phyloP scores from a whole-genome alignment of 1,284 basidiomycete species.

The Irpex lacteus region DNA sequence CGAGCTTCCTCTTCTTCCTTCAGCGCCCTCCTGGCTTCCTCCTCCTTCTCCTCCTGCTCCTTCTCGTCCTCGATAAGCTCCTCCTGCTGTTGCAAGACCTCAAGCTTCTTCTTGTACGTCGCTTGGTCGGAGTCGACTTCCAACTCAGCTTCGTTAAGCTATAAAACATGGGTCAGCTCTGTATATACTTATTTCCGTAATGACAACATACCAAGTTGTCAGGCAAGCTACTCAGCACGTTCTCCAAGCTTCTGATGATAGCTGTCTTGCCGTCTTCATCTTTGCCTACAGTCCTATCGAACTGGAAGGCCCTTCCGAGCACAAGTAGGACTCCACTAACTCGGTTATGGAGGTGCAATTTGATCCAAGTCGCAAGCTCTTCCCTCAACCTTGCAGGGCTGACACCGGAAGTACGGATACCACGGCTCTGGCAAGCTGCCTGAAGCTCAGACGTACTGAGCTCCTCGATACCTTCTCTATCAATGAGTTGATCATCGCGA shows the following conservation, averaged over 20 bases:
- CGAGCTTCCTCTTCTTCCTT: constrained; percentile 72
- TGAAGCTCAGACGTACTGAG: constrained; percentile 91
- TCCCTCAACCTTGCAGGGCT: constrained; percentile 84
- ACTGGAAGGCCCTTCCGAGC: constrained; percentile 92
- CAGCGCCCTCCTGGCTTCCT: constrained; percentile 84
- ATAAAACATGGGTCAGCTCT: background rate
- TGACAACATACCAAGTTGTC: constrained; percentile 79
- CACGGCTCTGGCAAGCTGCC: constrained; percentile 91
- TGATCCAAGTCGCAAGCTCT: constrained; percentile 92
- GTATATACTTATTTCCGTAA: background rate
- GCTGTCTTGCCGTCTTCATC: constrained; percentile 74
- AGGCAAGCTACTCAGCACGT: constrained; percentile 89
- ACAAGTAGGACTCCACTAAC: constrained; percentile 95
- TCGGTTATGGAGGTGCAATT: constrained; percentile 83
- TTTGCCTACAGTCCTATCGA: constrained; percentile 74
- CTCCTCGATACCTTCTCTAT: constrained; percentile 86
- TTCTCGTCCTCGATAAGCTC: constrained; percentile 99
- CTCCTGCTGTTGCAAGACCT: constrained; percentile 97
- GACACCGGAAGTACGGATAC: constrained; percentile 85
- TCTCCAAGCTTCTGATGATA: constrained; percentile 83
- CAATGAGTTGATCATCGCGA: constrained; percentile 92
- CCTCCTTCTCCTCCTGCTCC: constrained; percentile 96
- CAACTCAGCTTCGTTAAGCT: constrained; percentile 96
- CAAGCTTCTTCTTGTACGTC: constrained; percentile 97
- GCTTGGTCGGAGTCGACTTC: constrained; percentile 93